phyloP scores from a whole-genome alignment of 2,329 filamentous ascomycete genomes.

The Emydomyces testavorans region DNA sequence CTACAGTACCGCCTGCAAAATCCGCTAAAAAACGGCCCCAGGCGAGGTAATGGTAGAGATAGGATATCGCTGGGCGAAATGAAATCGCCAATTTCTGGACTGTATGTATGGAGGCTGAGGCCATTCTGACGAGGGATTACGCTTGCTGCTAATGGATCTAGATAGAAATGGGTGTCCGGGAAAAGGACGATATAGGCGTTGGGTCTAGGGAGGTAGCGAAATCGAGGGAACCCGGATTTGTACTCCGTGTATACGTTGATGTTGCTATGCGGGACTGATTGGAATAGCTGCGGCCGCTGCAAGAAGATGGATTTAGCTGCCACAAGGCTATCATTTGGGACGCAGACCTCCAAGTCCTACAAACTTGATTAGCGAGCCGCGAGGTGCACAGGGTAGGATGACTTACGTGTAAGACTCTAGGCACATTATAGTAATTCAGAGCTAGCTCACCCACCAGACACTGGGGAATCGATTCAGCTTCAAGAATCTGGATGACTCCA shows the following conservation, averaged over 20 bases:
- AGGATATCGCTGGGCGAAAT: slow-evolving; percentile 40
- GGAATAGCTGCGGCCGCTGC: slow-evolving; percentile 37
- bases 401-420: slow-evolving; percentile 11
- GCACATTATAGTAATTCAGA: slow-evolving; percentile 14
- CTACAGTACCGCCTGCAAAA: slow-evolving; percentile 18
- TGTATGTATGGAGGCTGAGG: slow-evolving; percentile 63
- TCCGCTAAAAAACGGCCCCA: slow-evolving; percentile 16
- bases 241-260: slow-evolving; percentile 22
- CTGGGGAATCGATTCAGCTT: no score
- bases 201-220: slow-evolving; percentile 13
- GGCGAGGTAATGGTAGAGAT: slow-evolving; percentile 18
- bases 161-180: slow-evolving; percentile 14
- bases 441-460: slow-evolving; percentile 13
- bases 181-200: slow-evolving; percentile 16
- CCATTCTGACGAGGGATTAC: slow-evolving; percentile 3
- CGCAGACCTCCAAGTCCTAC: slow-evolving; percentile 13
- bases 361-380: background rate
- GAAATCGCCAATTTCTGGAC: slow-evolving; percentile 58
- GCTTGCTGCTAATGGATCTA: slow-evolving; percentile 16
- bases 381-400: background rate
- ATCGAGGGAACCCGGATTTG: slow-evolving; percentile 18
- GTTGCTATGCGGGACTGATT: slow-evolving; percentile 3
- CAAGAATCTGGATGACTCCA: no score
- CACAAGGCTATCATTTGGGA: slow-evolving; percentile 1
- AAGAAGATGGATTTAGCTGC: slow-evolving; percentile 16